Evolutionary conservation across 129 eudicot species (phyloP), one percentile per base, ranked within the genome.

Genomic region (Helianthus tuberosus): DNA sequence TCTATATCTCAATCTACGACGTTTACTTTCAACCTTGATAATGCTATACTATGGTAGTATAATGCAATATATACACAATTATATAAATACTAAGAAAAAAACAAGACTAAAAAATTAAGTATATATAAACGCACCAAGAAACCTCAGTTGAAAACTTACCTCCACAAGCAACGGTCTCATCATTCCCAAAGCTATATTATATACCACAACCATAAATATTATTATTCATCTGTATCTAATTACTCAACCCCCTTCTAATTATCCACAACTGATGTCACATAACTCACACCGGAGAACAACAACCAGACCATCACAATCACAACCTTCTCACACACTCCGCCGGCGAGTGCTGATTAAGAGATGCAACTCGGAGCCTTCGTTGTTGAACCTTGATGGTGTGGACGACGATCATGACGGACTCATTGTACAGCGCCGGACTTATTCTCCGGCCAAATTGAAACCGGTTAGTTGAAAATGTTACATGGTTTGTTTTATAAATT

Each of bases 341-440:
- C 75, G 85, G 4, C 67, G 74, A 70, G 35, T 63, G 17, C 58
- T 11, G 32, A 54, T 86, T n/a, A 73, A 66, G 59, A 81, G 90
- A 64, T 77, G 88, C 85, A 81, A 83, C n/a, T 92, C 96, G 66
- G 97, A 83, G 86, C 93, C 97, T 63, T 25, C 65, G 13, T 68
- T 92, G 36, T 59, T 49, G 66, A 65, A 29, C 39, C 8, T n/a
- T 10, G 69, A 50, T 1, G 52, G 46, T 10, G 61, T 53, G 51
- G 76, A 64, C 50, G 76, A 59, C 50, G 78, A 72, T 23, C 81
- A 60, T 25, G 84, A 53, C 47, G 80, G 67, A 17, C 53, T 76
- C 57, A 66, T 81, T 51, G 73, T 41, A 64, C 88, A 87, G 65
- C 73, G 66, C 5, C 65, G 15, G 29, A 81, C 87, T 77, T 75